Conservation (phyloP, 768 basidiomycete species). For the Collybia sp. region DNA sequence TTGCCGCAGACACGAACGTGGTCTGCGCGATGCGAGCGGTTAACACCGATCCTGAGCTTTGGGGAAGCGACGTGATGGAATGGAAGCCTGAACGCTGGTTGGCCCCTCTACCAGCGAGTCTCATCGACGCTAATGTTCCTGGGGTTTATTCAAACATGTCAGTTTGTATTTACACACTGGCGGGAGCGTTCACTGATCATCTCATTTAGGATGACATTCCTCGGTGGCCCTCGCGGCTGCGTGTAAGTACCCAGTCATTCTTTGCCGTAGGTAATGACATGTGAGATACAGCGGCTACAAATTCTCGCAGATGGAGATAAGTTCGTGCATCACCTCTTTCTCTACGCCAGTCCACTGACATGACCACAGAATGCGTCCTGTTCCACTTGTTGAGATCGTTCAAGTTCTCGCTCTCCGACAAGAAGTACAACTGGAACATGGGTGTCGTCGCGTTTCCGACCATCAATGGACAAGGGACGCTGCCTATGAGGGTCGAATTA, state of each 20-base stretch:
- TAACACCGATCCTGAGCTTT: constrained; percentile 31
- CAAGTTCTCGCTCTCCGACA: background rate
- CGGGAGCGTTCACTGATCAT: background rate
- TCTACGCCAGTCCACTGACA: background rate
- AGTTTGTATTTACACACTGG: background rate
- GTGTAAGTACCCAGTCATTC: constrained; percentile 17
- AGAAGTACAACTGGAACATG: background rate
- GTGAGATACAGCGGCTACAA: constrained; percentile 30
- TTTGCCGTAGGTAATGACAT: background rate
- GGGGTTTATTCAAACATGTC: constrained; percentile 20
- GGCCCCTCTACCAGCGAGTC: constrained; percentile 19
- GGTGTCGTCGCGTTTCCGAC: background rate
- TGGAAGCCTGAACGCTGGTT: constrained; percentile 41
- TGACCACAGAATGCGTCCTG: background rate
- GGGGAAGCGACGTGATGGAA: constrained; percentile 34
- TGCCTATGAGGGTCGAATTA: background rate
- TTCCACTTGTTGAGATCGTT: background rate
- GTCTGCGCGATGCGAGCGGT: constrained; percentile 26
- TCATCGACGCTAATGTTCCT: constrained; percentile 15
- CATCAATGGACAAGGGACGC: background rate
- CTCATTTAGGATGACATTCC: constrained; percentile 27
- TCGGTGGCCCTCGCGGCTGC: constrained; percentile 27
- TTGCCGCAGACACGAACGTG: constrained; percentile 26
- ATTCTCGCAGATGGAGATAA: constrained; percentile 39
- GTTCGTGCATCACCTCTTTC: constrained; percentile 17